phyloP scores from a whole-genome alignment of 345 rosid species.

The Eucalyptus decipiens region DNA sequence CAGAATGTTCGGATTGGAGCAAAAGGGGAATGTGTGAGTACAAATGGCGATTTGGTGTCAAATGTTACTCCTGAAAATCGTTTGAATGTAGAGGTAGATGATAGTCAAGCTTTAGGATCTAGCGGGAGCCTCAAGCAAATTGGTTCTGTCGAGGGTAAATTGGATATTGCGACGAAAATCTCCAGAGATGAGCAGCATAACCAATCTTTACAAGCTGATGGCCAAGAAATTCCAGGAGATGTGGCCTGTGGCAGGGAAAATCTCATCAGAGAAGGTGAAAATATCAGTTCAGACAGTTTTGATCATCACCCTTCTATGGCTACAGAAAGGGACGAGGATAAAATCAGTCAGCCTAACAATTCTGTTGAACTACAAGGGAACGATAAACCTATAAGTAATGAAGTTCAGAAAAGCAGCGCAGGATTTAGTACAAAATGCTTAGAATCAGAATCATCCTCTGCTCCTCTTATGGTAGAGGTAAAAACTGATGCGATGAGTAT shows the following conservation, averaged over 20 bases:
- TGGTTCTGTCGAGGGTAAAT: slow-evolving; percentile 18
- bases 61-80: slow-evolving; percentile 28
- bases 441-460: slow-evolving; percentile 14
- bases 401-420: slow-evolving; percentile 18
- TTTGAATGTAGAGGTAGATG: slow-evolving; percentile 33
- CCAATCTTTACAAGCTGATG: slow-evolving; percentile 9
- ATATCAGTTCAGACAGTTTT: slow-evolving; percentile 19
- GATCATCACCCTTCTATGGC: slow-evolving; percentile 22
- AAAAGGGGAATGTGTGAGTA: slow-evolving; percentile 23
- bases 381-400: slow-evolving; percentile 19
- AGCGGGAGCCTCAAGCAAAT: slow-evolving; percentile 12
- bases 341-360: slow-evolving; percentile 24
- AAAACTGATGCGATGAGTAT: slow-evolving; percentile 14
- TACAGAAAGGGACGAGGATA: slow-evolving; percentile 20
- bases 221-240: slow-evolving; percentile 5
- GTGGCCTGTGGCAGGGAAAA: slow-evolving; percentile 28
- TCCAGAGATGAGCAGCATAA: slow-evolving; percentile 18
- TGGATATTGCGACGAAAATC: slow-evolving; percentile 12
- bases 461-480: not conserved
- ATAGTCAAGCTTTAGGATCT: slow-evolving; percentile 24
- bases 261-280: slow-evolving; percentile 26
- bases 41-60: slow-evolving; percentile 47
- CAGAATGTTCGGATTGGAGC: slow-evolving; percentile 32
- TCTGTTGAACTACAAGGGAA: slow-evolving; percentile 24
- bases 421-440: slow-evolving; percentile 29